Conservation (phyloP, 257 asterid genomes). For the Ilex aquifolium region DNA sequence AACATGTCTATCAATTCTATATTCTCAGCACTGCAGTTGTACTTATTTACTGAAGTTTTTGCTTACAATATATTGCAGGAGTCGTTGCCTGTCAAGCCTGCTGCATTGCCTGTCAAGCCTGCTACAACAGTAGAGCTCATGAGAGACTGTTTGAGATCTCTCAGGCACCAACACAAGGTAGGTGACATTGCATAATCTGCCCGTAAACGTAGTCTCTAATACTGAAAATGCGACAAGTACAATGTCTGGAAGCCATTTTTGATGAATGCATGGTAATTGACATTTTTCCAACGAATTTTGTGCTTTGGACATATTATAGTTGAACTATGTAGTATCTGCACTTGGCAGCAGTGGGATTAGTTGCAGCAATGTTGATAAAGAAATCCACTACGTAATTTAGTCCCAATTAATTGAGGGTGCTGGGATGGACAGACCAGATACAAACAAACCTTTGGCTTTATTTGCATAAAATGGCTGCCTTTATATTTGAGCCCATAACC, state of each 20-base stretch:
- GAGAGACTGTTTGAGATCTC: constrained; percentile 65
- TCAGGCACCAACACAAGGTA: constrained; percentile 64
- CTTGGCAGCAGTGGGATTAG: neutral
- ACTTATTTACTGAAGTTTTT: neutral
- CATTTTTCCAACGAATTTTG: neutral
- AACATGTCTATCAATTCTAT: constrained; percentile 1
- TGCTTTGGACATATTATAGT: neutral
- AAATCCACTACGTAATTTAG: too few species aligned
- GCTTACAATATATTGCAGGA: constrained; percentile 23
- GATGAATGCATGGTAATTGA: too few species aligned
- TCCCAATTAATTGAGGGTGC: too few species aligned
- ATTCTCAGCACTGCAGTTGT: neutral
- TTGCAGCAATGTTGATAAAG: too few species aligned
- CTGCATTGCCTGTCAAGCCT: constrained; percentile 19
- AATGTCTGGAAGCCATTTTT: too few species aligned
- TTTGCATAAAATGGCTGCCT: too few species aligned
- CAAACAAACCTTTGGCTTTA: too few species aligned
- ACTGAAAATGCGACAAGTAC: too few species aligned
- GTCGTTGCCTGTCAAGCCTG: constrained; percentile 19
- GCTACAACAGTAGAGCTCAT: constrained; percentile 31
- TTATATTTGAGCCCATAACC: too few species aligned
- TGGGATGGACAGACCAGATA: too few species aligned
- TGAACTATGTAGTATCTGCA: neutral
- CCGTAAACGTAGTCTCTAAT: neutral
- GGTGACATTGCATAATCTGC: neutral